Conservation (phyloP, 139 green algal genomes). For the Auxenochlorella pyrenoidosa region DNA sequence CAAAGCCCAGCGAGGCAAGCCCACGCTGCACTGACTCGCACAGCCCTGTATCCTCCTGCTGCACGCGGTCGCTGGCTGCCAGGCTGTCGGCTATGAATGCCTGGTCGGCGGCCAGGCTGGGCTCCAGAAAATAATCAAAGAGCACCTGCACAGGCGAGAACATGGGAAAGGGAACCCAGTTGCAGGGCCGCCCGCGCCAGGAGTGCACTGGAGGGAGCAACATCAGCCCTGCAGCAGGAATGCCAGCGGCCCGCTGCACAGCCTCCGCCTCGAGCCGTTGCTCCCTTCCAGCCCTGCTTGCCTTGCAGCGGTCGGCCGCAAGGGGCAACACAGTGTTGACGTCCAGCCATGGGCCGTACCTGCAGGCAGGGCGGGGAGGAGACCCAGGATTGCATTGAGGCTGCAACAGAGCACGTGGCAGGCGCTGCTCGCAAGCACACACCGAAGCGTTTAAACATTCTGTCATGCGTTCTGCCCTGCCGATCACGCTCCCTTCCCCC, state of each 20-base stretch:
- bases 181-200: too few relatives aligned
- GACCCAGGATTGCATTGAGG: not conserved
- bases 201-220: too few relatives aligned
- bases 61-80: slow-evolving; percentile 53
- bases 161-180: not conserved
- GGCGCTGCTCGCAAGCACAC: not conserved
- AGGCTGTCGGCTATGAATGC: slow-evolving; percentile 42
- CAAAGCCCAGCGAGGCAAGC: slow-evolving; percentile 49
- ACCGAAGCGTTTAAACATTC: not conserved
- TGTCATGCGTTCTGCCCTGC: not conserved
- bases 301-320: slow-evolving; percentile 43
- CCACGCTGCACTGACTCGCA: slow-evolving; percentile 69
- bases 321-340: slow-evolving; percentile 61
- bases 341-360: slow-evolving; percentile 70
- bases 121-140: slow-evolving; percentile 31
- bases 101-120: slow-evolving; percentile 14
- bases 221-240: too few relatives aligned
- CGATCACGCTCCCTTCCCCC: not conserved
- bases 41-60: slow-evolving; percentile 66
- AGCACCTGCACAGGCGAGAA: slow-evolving; percentile 42
- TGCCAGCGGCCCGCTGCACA: too few relatives aligned
- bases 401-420: not conserved
- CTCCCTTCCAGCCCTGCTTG: too few relatives aligned
- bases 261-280: too few relatives aligned
- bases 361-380: not conserved